These are phyloP conservation scores for Quercus phellos DNA, from an alignment of 331 rosid genomes.

Conservation along the genomic window DNA sequence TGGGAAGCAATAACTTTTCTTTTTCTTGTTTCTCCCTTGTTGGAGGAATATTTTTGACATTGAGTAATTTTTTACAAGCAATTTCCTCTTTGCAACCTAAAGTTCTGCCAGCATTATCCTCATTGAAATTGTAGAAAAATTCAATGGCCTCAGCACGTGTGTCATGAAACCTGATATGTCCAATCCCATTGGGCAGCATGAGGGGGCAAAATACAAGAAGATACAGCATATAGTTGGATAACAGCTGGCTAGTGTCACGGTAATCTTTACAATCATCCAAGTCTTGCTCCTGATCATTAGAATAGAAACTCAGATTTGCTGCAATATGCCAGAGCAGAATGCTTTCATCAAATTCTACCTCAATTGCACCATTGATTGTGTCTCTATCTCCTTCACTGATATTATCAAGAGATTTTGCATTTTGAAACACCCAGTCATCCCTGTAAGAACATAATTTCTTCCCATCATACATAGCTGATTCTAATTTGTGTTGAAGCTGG, in stretches of 20 bases:
- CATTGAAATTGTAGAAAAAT: neutral
- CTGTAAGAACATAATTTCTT: neutral
- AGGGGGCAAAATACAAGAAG: slow-evolving; percentile 4
- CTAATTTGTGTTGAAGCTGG: neutral
- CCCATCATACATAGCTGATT: neutral
- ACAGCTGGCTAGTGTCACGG: neutral
- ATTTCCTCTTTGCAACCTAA: too few species aligned
- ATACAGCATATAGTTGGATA: slow-evolving; percentile 19
- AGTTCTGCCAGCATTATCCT: too few species aligned
- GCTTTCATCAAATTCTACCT: slow-evolving; percentile 14
- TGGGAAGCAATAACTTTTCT: slow-evolving; percentile 26
- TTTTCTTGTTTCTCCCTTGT: slow-evolving; percentile 13
- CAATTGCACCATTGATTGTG: neutral
- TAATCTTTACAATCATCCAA: neutral
- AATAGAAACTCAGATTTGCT: slow-evolving; percentile 3
- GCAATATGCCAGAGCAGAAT: slow-evolving; percentile 25
- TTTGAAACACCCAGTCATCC: neutral
- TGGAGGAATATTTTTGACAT: slow-evolving; percentile 6
- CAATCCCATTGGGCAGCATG: slow-evolving; percentile 10
- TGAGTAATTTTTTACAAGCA: neutral
- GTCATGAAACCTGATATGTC: neutral
- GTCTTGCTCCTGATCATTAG: neutral
- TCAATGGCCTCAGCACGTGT: neutral
- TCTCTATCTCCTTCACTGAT: too few species aligned
- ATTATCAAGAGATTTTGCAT: too few species aligned